These are phyloP conservation scores for Ampelocalamus luodianensis DNA, from an alignment of 176 grass and related monocot species.

Conservation along the genomic window DNA sequence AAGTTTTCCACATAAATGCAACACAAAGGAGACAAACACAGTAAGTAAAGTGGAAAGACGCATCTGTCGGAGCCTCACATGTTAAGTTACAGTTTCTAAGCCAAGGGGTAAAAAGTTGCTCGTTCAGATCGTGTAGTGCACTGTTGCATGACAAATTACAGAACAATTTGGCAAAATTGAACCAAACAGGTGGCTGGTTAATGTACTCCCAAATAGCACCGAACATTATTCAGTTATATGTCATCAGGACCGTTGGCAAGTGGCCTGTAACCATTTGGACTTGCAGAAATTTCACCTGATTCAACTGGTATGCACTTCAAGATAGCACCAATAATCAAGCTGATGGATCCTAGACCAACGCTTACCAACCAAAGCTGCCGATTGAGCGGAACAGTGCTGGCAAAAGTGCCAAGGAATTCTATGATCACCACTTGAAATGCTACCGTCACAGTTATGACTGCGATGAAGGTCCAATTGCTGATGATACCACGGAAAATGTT, in stretches of 20 bases:
- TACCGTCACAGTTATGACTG: constrained; percentile 60
- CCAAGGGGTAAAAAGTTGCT: too few relatives aligned
- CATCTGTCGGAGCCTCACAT: background rate
- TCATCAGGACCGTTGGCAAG: constrained; percentile 74
- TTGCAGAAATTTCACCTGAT: constrained; percentile 26
- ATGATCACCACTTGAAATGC: constrained; percentile 90
- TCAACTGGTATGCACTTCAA: constrained; percentile 88
- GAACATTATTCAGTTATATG: constrained; percentile 46
- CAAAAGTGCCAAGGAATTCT: constrained; percentile 82
- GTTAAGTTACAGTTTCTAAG: background rate
- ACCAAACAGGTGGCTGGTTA: background rate
- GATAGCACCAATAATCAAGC: constrained; percentile 70
- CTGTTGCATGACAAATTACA: background rate
- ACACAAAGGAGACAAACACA: background rate
- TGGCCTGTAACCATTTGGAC: constrained; percentile 56
- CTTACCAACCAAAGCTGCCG: constrained; percentile 82
- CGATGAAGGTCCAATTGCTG: constrained; percentile 74
- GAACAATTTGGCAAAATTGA: constrained; percentile 28
- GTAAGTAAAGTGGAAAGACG: background rate
- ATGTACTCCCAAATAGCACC: background rate
- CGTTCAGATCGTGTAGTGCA: background rate
- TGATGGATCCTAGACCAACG: constrained; percentile 68
- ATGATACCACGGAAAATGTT: constrained; percentile 78
- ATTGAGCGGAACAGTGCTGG: constrained; percentile 78
- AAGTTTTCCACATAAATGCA: background rate